Evolutionary conservation across 2,329 filamentous ascomycete species (phyloP).

Genomic region (Chlorencoelia australis): DNA sequence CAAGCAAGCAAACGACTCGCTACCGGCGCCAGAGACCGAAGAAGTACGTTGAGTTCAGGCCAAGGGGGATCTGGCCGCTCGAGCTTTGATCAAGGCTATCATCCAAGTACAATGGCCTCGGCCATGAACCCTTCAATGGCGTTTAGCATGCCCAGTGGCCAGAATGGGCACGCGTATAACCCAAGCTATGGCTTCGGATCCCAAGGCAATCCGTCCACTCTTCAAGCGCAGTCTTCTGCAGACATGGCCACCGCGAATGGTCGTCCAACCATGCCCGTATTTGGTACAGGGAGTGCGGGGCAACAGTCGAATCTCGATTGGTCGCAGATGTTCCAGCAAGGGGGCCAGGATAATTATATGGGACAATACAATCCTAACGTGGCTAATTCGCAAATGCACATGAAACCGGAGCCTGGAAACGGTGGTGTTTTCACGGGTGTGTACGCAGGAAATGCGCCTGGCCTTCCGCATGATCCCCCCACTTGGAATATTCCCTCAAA

Average conservation of each 20-base stretch:
- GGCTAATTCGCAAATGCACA: slow-evolving; percentile 58
- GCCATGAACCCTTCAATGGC: slow-evolving; percentile 50
- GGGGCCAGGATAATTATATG: slow-evolving; percentile 56
- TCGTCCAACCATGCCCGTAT: slow-evolving; percentile 37
- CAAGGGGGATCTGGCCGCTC: slow-evolving; percentile 37
- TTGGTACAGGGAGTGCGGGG: slow-evolving; percentile 41
- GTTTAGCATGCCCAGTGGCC: slow-evolving; percentile 52
- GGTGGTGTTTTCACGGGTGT: slow-evolving; percentile 44
- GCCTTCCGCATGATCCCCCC: slow-evolving; percentile 26
- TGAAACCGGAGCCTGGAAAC: slow-evolving; percentile 46
- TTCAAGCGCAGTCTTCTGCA: slow-evolving; percentile 22
- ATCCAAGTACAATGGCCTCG: slow-evolving; percentile 49
- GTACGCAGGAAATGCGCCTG: slow-evolving; percentile 13
- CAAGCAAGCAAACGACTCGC: slow-evolving; percentile 45
- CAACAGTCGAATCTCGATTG: slow-evolving; percentile 60
- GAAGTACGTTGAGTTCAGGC: slow-evolving; percentile 44
- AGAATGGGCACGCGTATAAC: slow-evolving; percentile 41
- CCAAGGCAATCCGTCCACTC: slow-evolving; percentile 24
- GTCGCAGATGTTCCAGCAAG: slow-evolving; percentile 69
- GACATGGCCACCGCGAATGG: slow-evolving; percentile 19
- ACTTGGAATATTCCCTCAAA: slow-evolving; percentile 32
- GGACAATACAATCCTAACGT: slow-evolving; percentile 43
- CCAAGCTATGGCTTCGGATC: slow-evolving; percentile 28
- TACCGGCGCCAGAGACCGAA: slow-evolving; percentile 46
- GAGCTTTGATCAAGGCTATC: slow-evolving; percentile 44